Evolutionary conservation across 345 rosid species (phyloP), one percentile per base, ranked within the genome.

Genomic region (Populus simonii): DNA sequence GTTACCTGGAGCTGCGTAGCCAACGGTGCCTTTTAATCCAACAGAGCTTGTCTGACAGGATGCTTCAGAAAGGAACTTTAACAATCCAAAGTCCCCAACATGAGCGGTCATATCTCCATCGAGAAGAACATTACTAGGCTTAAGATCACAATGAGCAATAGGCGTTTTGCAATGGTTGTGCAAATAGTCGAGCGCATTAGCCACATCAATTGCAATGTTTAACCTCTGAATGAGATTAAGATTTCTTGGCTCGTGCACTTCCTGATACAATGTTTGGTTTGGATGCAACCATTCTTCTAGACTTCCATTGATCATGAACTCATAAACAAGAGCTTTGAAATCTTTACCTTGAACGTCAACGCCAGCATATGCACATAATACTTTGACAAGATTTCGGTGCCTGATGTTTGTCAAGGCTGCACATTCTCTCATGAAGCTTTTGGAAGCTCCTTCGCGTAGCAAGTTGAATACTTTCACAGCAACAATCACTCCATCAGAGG

Each of bases 21-120:
- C 47, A 11, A 43, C 12, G 47, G 47, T 43, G 47, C 47, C 47
- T 43, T 43, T 10, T 0, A 43, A 43, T 2, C 47, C 47, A 0
- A 43, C 13, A 43, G 47, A 43, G 47, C 47, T 43, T 43, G 47
- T 43, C 47, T 43, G 47, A 11, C 15, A 43, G 15, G 65, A 29
- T 3, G 38, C 20, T 18, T 73, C 67, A 9, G 45, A 20, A 15
- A 80, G 67, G 57, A 73, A 29, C 69, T 74, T 68, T 27, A 68
- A 53, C 15, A 79, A 66, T 18, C 82, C 82, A 33, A 75, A 75
- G 62, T 80, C 82, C 38, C 63, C 68, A n/a, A 74, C 74, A 25
- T 68, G 78, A 23, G 70, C 74, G n/a, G 27, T 57, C 62, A 57
- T n/a, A 57, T 57, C 27, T 9, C 62, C 27, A n/a, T 57, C 62